Conservation (phyloP, 1,139 yeast genomes). For the Yamadazyma jaroonii region DNA sequence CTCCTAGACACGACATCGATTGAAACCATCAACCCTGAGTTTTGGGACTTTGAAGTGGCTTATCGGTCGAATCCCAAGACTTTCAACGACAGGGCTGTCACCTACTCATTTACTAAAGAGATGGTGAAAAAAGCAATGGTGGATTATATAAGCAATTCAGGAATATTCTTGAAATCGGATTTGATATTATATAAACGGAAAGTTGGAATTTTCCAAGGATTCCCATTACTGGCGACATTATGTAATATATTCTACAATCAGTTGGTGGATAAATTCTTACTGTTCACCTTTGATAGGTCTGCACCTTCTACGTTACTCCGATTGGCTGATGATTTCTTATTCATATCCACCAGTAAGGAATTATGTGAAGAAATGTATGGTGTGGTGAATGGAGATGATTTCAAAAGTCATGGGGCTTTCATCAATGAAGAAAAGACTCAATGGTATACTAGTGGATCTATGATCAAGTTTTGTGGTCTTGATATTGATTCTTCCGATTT, state of each 20-base stretch:
- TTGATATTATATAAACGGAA: slow-evolving; percentile 35
- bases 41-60: slow-evolving; percentile 3
- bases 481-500: slow-evolving; percentile 21
- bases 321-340: slow-evolving; percentile 82
- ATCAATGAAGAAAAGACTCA: slow-evolving; percentile 58
- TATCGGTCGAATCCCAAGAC: slow-evolving; percentile 4
- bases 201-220: slow-evolving; percentile 85
- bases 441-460: slow-evolving; percentile 12
- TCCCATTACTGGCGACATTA: slow-evolving; percentile 69
- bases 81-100: slow-evolving; percentile 11
- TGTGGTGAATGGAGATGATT: slow-evolving; percentile 28
- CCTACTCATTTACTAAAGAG: slow-evolving; percentile 10
- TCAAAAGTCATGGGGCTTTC: slow-evolving; percentile 52
- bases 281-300: slow-evolving; percentile 20
- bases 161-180: slow-evolving; percentile 10
- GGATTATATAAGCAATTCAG: slow-evolving; percentile 13
- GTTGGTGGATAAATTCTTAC: slow-evolving; percentile 48
- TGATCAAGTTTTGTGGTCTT: slow-evolving; percentile 32
- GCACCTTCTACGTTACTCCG: slow-evolving; percentile 49
- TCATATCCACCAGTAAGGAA: slow-evolving; percentile 46
- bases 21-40: slow-evolving; percentile 11
- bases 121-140: slow-evolving; percentile 11
- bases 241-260: slow-evolving; percentile 75
- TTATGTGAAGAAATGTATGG: slow-evolving; percentile 19
- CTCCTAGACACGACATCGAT: slow-evolving; percentile 6